A percentile compares a stretch with the other conserved stretches of the same genome.
Evolutionary conservation across 768 basidiomycete genomes (phyloP).

Genomic region (Trametes maxima): DNA sequence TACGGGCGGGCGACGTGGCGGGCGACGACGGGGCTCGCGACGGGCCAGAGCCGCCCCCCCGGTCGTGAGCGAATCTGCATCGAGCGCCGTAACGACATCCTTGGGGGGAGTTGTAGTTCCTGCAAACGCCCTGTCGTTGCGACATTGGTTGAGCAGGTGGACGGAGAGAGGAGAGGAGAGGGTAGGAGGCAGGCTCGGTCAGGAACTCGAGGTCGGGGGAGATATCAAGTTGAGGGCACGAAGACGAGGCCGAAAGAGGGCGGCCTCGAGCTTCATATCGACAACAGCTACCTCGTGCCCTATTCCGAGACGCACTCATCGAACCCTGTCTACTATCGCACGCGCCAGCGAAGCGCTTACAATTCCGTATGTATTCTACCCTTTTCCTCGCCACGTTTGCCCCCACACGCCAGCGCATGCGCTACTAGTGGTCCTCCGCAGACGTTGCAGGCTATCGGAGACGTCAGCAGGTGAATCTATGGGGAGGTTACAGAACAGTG

Average conservation of each 20-base stretch:
- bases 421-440: no score
- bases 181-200: conserved; percentile 11
- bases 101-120: not conserved
- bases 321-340: conserved; percentile 17
- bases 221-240: conserved; percentile 12
- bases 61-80: conserved; percentile 20
- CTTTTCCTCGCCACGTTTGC: not conserved
- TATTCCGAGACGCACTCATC: conserved; percentile 9
- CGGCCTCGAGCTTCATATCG: conserved; percentile 16
- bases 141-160: conserved; percentile 1
- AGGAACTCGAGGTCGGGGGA: conserved; percentile 16
- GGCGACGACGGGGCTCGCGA: conserved; percentile 6
- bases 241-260: conserved; percentile 2
- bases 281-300: conserved; percentile 16
- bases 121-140: not conserved
- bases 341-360: conserved; percentile 10
- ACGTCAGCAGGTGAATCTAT: no score
- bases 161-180: not conserved
- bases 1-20: conserved; percentile 1
- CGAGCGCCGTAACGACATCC: conserved; percentile 15
- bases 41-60: not conserved
- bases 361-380: not conserved
- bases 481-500: no score
- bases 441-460: no score
- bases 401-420: no score